Evolutionary conservation across 2,329 filamentous ascomycete genomes (phyloP).

Genomic region (Cladosporium austrohemisphaericum): DNA sequence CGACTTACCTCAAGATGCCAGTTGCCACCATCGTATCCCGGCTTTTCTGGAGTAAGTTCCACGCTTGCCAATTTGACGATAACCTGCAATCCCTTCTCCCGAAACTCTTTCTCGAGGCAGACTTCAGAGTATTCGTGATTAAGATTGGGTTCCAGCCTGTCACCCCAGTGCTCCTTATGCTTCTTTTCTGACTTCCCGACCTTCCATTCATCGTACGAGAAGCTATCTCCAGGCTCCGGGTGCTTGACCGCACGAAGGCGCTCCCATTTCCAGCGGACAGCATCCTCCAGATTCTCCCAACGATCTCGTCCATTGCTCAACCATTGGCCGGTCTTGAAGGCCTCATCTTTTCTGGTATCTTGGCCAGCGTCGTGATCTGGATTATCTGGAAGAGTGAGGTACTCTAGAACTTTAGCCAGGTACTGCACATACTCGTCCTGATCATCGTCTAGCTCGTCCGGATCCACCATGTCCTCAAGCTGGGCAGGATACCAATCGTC

Average conservation of each 20-base stretch:
- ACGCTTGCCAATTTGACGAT: slow-evolving; percentile 54
- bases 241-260: background rate
- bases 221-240: slow-evolving; percentile 7
- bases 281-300: background rate
- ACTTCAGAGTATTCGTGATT: background rate
- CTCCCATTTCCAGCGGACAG: slow-evolving; percentile 5
- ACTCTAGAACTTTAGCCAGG: background rate
- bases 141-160: background rate
- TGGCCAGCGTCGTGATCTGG: background rate
- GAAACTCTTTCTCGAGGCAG: slow-evolving; percentile 31
- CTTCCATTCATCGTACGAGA: slow-evolving; percentile 14
- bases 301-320: background rate
- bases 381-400: background rate
- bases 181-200: background rate
- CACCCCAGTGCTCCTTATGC: background rate
- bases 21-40: slow-evolving; percentile 50
- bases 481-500: background rate
- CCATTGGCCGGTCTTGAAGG: slow-evolving; percentile 2
- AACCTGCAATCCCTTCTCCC: slow-evolving; percentile 50
- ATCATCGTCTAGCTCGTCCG: background rate
- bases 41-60: slow-evolving; percentile 56
- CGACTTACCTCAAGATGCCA: slow-evolving; percentile 43
- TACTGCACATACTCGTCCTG: background rate
- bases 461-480: background rate
- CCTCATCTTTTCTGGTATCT: background rate